A percentile compares a stretch with the other conserved stretches of the same genome.
Evolutionary conservation across 2,329 filamentous ascomycete species (phyloP).

Genomic region (Metarhizium humberi): DNA sequence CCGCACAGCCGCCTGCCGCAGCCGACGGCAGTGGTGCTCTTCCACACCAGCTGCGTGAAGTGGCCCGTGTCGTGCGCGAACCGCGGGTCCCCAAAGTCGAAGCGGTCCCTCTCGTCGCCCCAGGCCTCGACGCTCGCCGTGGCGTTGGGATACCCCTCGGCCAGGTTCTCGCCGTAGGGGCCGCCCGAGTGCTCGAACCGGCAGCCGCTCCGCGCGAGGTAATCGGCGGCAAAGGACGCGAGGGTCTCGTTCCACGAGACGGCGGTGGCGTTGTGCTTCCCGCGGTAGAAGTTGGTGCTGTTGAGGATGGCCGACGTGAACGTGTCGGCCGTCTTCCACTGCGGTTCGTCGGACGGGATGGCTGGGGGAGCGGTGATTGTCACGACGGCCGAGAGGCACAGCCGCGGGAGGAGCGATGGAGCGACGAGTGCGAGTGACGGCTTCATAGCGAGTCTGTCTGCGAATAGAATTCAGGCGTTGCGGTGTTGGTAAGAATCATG

Average conservation of each 20-base stretch:
- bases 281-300: constrained; percentile 57
- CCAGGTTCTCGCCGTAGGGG: constrained; percentile 67
- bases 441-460: neutral
- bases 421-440: neutral
- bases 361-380: constrained; percentile 1
- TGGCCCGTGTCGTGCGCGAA: constrained; percentile 56
- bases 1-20: constrained; percentile 38
- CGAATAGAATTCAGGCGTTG: too few species aligned
- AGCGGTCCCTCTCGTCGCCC: constrained; percentile 44
- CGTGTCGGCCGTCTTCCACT: neutral
- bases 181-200: constrained; percentile 48
- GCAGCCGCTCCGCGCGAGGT: constrained; percentile 33
- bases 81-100: constrained; percentile 47
- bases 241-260: constrained; percentile 59
- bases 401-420: neutral
- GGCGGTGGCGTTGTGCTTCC: constrained; percentile 47
- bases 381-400: neutral
- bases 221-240: constrained; percentile 42
- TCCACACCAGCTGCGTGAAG: constrained; percentile 69
- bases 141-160: constrained; percentile 54
- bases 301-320: constrained; percentile 51
- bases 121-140: constrained; percentile 53
- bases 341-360: constrained; percentile 4
- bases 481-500: too few species aligned
- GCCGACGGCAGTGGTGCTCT: constrained; percentile 48